Conservation (phyloP, 306 rosid genomes). For the Vigna angularis region DNA sequence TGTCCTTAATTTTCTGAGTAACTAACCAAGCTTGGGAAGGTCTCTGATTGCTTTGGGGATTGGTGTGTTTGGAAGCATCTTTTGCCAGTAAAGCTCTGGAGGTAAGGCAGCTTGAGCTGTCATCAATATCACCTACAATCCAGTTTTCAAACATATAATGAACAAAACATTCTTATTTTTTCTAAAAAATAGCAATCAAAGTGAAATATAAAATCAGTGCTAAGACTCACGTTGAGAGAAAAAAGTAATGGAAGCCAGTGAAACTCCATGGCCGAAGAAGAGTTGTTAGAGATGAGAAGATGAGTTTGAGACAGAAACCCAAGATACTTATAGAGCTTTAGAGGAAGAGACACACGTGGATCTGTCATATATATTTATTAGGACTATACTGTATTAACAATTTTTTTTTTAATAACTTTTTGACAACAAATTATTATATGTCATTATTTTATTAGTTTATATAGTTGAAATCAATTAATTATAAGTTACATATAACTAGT, state of each 20-base stretch:
- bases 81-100: conserved; percentile 15
- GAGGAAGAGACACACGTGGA: not conserved
- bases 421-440: too few species aligned
- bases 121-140: not conserved
- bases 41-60: not conserved
- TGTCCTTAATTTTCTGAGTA: not conserved
- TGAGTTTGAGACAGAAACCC: not conserved
- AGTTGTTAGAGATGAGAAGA: not conserved
- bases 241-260: not conserved
- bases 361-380: too few species aligned
- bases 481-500: too few species aligned
- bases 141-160: too few species aligned
- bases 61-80: conserved; percentile 18
- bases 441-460: too few species aligned
- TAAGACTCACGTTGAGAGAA: not conserved
- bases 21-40: not conserved
- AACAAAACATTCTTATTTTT: too few species aligned
- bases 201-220: not conserved
- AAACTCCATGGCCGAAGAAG: not conserved
- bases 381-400: too few species aligned
- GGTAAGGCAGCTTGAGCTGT: not conserved
- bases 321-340: not conserved
- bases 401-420: too few species aligned
- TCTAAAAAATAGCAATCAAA: not conserved
- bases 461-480: too few species aligned